Conservation (phyloP, 371 early-diverging fungal species). For the Mortierella polycephala region DNA sequence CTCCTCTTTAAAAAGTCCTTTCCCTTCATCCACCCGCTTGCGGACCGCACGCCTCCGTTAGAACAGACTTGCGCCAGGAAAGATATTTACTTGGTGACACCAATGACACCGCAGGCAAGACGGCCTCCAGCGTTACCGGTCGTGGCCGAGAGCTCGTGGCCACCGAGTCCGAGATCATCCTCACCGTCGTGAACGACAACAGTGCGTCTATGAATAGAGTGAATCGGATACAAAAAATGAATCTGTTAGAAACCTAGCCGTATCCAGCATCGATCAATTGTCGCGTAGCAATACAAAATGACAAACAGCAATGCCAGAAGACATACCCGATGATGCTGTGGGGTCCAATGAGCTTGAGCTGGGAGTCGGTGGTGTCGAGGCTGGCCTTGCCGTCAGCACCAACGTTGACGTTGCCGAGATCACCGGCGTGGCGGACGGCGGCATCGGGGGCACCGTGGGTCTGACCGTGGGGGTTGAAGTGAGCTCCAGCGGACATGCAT, state of each 20-base stretch:
- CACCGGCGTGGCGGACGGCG: slow-evolving; percentile 82
- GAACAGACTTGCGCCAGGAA: background rate
- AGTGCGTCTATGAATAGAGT: slow-evolving; percentile 67
- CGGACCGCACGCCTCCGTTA: no score
- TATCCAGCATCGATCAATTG: background rate
- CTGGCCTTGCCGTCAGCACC: slow-evolving; percentile 64
- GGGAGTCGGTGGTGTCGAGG: slow-evolving; percentile 62
- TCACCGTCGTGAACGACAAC: slow-evolving; percentile 85
- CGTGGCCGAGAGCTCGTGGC: slow-evolving; percentile 76
- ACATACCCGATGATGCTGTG: slow-evolving; percentile 78
- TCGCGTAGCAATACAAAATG: background rate
- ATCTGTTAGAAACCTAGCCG: background rate
- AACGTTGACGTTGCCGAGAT: slow-evolving; percentile 85
- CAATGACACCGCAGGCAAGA: slow-evolving; percentile 91
- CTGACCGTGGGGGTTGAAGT: slow-evolving; percentile 82
- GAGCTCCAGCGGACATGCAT: slow-evolving; percentile 78
- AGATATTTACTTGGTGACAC: slow-evolving; percentile 61
- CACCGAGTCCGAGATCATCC: slow-evolving; percentile 88
- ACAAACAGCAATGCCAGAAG: background rate
- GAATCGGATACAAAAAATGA: background rate
- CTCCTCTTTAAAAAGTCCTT: background rate
- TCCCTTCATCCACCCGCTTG: no score
- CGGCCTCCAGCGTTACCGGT: slow-evolving; percentile 92
- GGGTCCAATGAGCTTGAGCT: slow-evolving; percentile 76
- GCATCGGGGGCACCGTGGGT: slow-evolving; percentile 85